phyloP scores from a whole-genome alignment of 2,329 filamentous ascomycete species.

The Penicillium sp. region DNA sequence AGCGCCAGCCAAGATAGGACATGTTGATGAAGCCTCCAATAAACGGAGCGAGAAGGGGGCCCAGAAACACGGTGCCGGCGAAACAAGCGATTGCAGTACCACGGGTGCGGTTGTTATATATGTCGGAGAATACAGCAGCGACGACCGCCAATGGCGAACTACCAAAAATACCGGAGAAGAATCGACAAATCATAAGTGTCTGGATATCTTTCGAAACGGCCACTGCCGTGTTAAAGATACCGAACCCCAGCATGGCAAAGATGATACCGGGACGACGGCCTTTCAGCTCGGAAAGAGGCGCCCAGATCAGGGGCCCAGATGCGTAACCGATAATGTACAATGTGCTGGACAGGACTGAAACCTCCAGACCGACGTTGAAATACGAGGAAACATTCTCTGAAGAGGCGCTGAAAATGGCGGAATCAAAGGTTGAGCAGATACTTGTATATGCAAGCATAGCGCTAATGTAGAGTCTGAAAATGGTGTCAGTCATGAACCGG shows the following conservation, averaged over 20 bases:
- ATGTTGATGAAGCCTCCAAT: constrained; percentile 51
- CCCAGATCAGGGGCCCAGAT: constrained; percentile 56
- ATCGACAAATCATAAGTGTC: constrained; percentile 40
- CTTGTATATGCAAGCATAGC: constrained; percentile 23
- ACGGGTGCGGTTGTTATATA: constrained; percentile 44
- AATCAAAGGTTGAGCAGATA: constrained; percentile 47
- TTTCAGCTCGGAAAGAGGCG: constrained; percentile 57
- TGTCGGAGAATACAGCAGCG: constrained; percentile 45
- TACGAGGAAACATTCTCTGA: constrained; percentile 50
- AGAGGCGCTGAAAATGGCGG: constrained; percentile 63
- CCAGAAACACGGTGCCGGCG: constrained; percentile 50
- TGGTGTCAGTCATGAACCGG: not conserved
- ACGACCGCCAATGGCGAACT: constrained; percentile 43
- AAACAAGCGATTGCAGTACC: constrained; percentile 45
- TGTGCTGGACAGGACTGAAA: constrained; percentile 43
- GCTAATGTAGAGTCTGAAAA: constrained; percentile 14
- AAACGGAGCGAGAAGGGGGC: constrained; percentile 52
- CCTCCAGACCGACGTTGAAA: constrained; percentile 42
- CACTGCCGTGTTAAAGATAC: constrained; percentile 44
- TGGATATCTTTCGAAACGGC: constrained; percentile 40
- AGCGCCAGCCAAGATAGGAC: constrained; percentile 52
- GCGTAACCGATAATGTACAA: constrained; percentile 50
- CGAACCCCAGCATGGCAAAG: constrained; percentile 40
- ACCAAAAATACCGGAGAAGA: constrained; percentile 45
- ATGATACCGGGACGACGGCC: constrained; percentile 52